Conservation (phyloP, 345 rosid genomes). For the Gossypium sturtianum region DNA sequence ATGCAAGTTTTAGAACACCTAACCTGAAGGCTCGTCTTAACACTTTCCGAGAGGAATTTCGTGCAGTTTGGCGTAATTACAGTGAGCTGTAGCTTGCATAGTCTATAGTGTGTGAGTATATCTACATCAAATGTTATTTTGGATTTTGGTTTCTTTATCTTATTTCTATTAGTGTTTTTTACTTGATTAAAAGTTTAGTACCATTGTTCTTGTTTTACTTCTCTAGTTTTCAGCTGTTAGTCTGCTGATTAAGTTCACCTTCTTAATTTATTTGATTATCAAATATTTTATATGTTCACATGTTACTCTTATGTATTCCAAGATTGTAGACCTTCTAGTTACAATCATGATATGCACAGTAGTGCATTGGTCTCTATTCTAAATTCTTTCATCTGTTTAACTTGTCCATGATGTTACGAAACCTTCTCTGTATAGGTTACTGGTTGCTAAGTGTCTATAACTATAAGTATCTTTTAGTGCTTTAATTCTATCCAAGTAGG, state of each 20-base stretch:
- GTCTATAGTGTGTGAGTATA: slow-evolving; percentile 22
- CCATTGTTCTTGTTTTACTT: neutral
- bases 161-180: neutral
- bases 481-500: neutral
- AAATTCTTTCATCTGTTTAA: neutral
- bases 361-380: neutral
- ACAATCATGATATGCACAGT: neutral
- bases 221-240: neutral
- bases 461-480: neutral
- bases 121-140: slow-evolving; percentile 1
- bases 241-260: neutral
- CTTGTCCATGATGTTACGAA: neutral
- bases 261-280: neutral
- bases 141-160: neutral
- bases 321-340: neutral
- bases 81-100: slow-evolving; percentile 64
- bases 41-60: slow-evolving; percentile 94
- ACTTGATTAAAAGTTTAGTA: neutral
- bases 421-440: neutral
- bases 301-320: neutral
- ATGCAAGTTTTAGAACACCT: slow-evolving; percentile 93
- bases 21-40: slow-evolving; percentile 92
- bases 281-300: neutral
- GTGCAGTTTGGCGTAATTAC: slow-evolving; percentile 95
- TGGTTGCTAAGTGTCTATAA: neutral